Conservation (phyloP, 352 stramenopile genomes). For the Globisporangium nunn region DNA sequence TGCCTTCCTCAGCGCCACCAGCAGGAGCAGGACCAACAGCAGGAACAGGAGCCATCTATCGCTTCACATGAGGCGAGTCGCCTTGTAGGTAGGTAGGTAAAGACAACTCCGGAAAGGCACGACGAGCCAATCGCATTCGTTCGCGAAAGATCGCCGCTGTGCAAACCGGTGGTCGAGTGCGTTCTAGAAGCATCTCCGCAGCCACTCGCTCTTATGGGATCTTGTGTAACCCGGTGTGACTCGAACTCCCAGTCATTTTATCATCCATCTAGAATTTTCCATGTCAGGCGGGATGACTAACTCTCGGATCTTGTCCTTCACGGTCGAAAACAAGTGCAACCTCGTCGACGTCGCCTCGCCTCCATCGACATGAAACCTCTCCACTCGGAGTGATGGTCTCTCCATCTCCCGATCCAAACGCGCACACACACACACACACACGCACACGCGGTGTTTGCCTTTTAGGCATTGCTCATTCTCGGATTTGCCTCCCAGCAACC, state of each 20-base stretch:
- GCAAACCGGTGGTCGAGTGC: neutral
- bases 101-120: too few species aligned
- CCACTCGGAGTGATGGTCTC: constrained; percentile 13
- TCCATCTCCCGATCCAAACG: constrained; percentile 6
- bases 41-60: too few species aligned
- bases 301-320: constrained; percentile 8
- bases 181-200: neutral
- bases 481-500: constrained; percentile 40
- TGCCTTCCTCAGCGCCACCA: too few species aligned
- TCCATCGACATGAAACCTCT: neutral
- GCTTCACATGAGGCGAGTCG: too few species aligned
- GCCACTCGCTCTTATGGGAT: neutral
- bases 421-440: too few species aligned
- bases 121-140: too few species aligned
- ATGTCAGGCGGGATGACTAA: constrained; percentile 19
- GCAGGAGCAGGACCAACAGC: too few species aligned
- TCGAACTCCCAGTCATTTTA: neutral
- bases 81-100: too few species aligned
- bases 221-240: neutral
- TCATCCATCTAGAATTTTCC: constrained; percentile 65
- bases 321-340: neutral
- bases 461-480: constrained; percentile 30
- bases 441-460: neutral
- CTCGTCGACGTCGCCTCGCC: constrained; percentile 19
- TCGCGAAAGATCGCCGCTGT: neutral